Evolutionary conservation across 257 asterid species (phyloP), one percentile per base, ranked within the genome.

Genomic region (Phtheirospermum japonicum): DNA sequence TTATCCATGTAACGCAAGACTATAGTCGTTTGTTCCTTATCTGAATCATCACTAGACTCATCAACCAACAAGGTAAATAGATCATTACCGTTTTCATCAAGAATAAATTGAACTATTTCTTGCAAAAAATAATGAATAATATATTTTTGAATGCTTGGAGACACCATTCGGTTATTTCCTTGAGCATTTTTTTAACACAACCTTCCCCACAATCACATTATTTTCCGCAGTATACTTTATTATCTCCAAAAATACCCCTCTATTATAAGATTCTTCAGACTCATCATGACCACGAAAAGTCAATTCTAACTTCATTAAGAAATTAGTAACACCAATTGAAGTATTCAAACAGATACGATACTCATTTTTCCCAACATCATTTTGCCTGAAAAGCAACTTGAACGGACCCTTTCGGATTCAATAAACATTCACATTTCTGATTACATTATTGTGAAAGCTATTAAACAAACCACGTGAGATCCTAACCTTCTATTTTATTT

Each of bases 11-110:
- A 72, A 6, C 59, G 12, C 31, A 72, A 33, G 16, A 18, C 64
- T 13, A 65, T 13, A 3, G 37, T 12, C 73, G 56, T 63, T 57
- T 39, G 65, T 40, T 72, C 64, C 18, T 72, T 59, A 9, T 10
- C 17, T 8, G 19, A 66, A 17, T 58, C 50, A 37, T 65, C 65
- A 19, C 59, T 40, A 26, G 68, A 50, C 23, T 66, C 72, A 20
- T 59, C 69, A 40, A 71, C 40, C 20, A 66, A 59, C 19, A 65
- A 10, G 8, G 31, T 20, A 12, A 71, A 71, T 10, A n/a, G 26
- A 31, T 23, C 42, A 10, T 33, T 7, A 33, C 37, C 37, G 7
- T 3, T 33, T 33, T 9, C 45, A 9, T 13, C 62, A 51, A 65
- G 52, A 65, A 33, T 33, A 33, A 7, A 33, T 3, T 7, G 37